Evolutionary conservation across 768 basidiomycete species (phyloP), one percentile per base, ranked within the genome.

Genomic region (Dendrothele bispora): DNA sequence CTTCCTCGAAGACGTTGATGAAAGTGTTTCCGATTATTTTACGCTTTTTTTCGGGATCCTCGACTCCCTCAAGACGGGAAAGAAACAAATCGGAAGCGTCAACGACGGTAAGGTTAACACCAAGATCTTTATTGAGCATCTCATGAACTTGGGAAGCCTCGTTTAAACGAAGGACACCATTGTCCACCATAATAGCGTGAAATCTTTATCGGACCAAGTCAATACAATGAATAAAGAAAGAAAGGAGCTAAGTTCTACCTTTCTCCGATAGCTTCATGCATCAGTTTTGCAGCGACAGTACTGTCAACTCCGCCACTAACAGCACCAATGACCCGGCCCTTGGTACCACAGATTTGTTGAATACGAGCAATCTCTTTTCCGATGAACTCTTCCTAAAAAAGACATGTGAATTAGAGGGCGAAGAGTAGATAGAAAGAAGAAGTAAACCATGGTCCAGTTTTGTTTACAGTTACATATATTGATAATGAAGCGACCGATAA

Each of bases 121-220:
- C 95, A 46, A 99, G 84, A 60, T 98, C 82, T 61, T 82, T 81
- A 67, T 86, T 91, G 43, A 99, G 79, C 94, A 95, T 98, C 57
- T 86, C 82, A 66, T 95, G 66, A 14, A 99, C 97, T 65, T 97
- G 93, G 44, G 79, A 62, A 8, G 86, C 94, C 65, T 99, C 97
- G 61, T 98, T 87, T 55, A 88, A 68, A 43, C 97, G 89, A 10
- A 99, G 77, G 24, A 98, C 95, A 48, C 97, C 97, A 61, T 99
- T 99, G 69, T 98, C 95, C 36, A 98, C 97, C 94, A 98, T 95
- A 71, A 98, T 97, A 8, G 95, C 97, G 61, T 95, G 97, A 78
- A 99, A 99, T 50, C 95, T 95, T 58, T 15, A 7, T 30, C 38
- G 8, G 42, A 37, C 39, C 21, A 36, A 24, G 36, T 45, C 26